Evolutionary conservation across 108 stramenopile species (phyloP).

Genomic region (Pseudonitzschia delicatissima): DNA sequence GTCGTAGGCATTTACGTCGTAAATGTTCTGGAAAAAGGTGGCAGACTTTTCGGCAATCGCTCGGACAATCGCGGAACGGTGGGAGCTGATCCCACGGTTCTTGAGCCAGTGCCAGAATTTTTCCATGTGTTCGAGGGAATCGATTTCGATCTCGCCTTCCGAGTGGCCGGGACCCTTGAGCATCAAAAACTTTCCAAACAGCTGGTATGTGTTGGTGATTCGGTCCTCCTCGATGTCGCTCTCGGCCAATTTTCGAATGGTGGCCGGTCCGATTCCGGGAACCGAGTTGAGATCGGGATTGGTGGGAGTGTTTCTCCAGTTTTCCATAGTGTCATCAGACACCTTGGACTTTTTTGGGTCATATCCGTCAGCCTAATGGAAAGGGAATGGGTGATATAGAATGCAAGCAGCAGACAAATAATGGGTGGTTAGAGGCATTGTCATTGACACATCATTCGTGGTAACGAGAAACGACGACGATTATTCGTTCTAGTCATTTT

Average conservation of each 20-base stretch:
- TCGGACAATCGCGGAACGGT: slow-evolving; percentile 91
- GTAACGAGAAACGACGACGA: neutral
- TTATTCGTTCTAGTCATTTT: no score
- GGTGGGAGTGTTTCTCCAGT: slow-evolving; percentile 39
- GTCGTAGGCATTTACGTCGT: slow-evolving; percentile 79
- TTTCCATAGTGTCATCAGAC: slow-evolving; percentile 63
- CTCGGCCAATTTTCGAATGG: slow-evolving; percentile 60
- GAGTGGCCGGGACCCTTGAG: slow-evolving; percentile 84
- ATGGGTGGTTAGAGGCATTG: neutral
- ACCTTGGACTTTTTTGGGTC: slow-evolving; percentile 81
- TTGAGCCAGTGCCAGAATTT: slow-evolving; percentile 93
- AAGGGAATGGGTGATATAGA: neutral
- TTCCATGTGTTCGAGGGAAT: slow-evolving; percentile 89
- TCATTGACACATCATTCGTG: neutral
- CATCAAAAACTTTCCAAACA: slow-evolving; percentile 88
- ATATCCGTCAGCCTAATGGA: slow-evolving; percentile 47
- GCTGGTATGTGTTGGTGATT: slow-evolving; percentile 82
- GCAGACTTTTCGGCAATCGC: slow-evolving; percentile 87
- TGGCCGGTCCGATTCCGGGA: slow-evolving; percentile 88
- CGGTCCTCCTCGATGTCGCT: slow-evolving; percentile 55
- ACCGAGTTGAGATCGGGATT: slow-evolving; percentile 71
- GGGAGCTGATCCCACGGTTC: slow-evolving; percentile 77
- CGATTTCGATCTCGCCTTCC: slow-evolving; percentile 64
- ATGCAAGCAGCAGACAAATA: neutral
- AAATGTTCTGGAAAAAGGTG: slow-evolving; percentile 81